phyloP scores from a whole-genome alignment of 441 rosid genomes.

The Gossypium schwendimanii region DNA sequence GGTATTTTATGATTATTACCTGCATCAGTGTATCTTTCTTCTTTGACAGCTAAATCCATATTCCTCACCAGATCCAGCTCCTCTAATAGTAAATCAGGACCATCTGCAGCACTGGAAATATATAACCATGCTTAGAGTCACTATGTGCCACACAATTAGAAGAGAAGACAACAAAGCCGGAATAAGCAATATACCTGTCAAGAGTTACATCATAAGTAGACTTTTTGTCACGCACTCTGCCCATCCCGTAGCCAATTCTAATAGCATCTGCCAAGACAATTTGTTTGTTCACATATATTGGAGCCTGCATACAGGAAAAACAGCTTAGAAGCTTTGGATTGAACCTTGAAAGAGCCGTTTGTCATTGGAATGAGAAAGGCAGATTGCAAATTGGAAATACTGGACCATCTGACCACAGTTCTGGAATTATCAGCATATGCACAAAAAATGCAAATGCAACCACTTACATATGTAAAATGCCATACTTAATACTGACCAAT shows the following conservation, averaged over 20 bases:
- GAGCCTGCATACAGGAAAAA: slow-evolving; percentile 48
- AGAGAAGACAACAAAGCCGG: slow-evolving; percentile 3
- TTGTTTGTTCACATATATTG: slow-evolving; percentile 70
- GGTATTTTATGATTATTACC: slow-evolving; percentile 31
- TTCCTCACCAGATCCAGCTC: slow-evolving; percentile 65
- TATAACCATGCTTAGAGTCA: slow-evolving; percentile 24
- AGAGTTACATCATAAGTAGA: slow-evolving; percentile 58
- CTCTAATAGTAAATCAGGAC: slow-evolving; percentile 58
- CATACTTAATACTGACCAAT: background rate
- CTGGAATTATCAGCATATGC: background rate
- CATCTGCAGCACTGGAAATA: slow-evolving; percentile 50
- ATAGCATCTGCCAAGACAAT: slow-evolving; percentile 68
- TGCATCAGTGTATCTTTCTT: slow-evolving; percentile 90
- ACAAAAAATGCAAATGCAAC: background rate
- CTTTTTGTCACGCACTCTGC: slow-evolving; percentile 39
- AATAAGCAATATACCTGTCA: slow-evolving; percentile 49
- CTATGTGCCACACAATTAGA: slow-evolving; percentile 15
- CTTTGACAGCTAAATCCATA: slow-evolving; percentile 67
- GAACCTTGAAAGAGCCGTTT: slow-evolving; percentile 1
- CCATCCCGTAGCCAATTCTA: slow-evolving; percentile 58
- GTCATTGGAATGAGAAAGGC: background rate
- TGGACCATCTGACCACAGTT: background rate
- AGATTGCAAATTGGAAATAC: background rate
- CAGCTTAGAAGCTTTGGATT: slow-evolving; percentile 3
- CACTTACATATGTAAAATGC: background rate